Conservation (phyloP, 495 filamentous ascomycete species). For the Annulohypoxylon bovei region DNA sequence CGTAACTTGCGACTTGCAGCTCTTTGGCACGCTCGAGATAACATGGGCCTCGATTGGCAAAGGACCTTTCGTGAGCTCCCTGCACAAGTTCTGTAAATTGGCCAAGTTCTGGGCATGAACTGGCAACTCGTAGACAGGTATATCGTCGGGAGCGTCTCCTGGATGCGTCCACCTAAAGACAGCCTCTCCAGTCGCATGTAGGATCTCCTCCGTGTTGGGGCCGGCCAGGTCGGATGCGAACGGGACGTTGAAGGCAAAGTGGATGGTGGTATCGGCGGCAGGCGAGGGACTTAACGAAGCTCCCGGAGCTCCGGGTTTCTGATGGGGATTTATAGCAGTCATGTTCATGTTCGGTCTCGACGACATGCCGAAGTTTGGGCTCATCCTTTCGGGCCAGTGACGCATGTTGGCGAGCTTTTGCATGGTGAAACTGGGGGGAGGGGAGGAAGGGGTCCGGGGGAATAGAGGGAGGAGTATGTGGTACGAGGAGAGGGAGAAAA, state of each 20-base stretch:
- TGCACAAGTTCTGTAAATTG: slow-evolving; percentile 77
- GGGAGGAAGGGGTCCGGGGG: slow-evolving; percentile 43
- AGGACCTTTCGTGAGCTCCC: slow-evolving; percentile 73
- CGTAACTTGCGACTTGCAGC: slow-evolving; percentile 76
- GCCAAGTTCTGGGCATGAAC: slow-evolving; percentile 87
- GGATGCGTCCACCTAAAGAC: slow-evolving; percentile 91
- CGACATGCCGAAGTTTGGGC: slow-evolving; percentile 80
- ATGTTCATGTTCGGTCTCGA: slow-evolving; percentile 77
- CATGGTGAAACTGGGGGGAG: slow-evolving; percentile 65
- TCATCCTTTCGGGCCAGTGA: slow-evolving; percentile 94
- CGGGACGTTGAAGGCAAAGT: slow-evolving; percentile 90
- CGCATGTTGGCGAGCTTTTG: slow-evolving; percentile 89
- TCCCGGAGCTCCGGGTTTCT: slow-evolving; percentile 71
- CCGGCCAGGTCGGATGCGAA: slow-evolving; percentile 91
- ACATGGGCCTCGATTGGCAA: slow-evolving; percentile 82
- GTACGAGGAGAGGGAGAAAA: slow-evolving; percentile 30
- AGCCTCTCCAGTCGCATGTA: slow-evolving; percentile 85
- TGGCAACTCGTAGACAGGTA: slow-evolving; percentile 84
- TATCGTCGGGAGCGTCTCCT: slow-evolving; percentile 82
- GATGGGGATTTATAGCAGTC: slow-evolving; percentile 69
- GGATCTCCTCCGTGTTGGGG: slow-evolving; percentile 88
- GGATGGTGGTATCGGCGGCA: slow-evolving; percentile 72
- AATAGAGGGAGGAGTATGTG: slow-evolving; percentile 23
- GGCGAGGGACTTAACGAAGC: slow-evolving; percentile 72
- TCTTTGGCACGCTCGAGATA: slow-evolving; percentile 82